Conservation (phyloP, 2,329 filamentous ascomycete species). For the Paecilomyces sp. region DNA sequence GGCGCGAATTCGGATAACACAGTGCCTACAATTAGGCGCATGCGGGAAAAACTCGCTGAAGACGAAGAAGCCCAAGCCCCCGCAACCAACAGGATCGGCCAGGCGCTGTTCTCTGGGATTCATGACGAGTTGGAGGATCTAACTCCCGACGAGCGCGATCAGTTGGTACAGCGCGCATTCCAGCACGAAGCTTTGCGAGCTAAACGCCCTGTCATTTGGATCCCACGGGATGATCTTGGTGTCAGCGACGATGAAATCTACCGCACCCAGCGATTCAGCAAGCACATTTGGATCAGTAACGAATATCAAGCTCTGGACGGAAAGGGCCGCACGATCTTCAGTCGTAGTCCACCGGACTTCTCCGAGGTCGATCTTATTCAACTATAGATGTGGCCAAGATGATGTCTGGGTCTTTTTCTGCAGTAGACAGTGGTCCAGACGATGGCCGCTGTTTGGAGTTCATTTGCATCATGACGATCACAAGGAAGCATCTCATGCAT, state of each 20-base stretch:
- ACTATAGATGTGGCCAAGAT: conserved; percentile 44
- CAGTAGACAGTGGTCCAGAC: not conserved
- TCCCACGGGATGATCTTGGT: conserved; percentile 82
- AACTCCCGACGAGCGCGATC: conserved; percentile 80
- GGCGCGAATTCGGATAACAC: conserved; percentile 25
- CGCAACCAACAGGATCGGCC: conserved; percentile 55
- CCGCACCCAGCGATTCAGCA: conserved; percentile 67
- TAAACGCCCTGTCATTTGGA: conserved; percentile 82
- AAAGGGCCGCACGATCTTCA: conserved; percentile 75
- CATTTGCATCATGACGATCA: not conserved
- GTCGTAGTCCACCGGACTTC: conserved; percentile 80
- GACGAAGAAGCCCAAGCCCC: conserved; percentile 64
- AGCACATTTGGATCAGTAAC: conserved; percentile 86
- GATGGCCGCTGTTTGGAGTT: not conserved
- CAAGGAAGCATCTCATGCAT: not conserved
- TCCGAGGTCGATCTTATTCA: conserved; percentile 81
- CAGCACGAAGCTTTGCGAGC: conserved; percentile 82
- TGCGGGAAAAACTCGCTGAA: conserved; percentile 29
- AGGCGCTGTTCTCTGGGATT: conserved; percentile 77
- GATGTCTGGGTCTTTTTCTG: not conserved
- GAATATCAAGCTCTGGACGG: conserved; percentile 82
- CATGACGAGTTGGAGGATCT: conserved; percentile 93
- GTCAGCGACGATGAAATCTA: conserved; percentile 86
- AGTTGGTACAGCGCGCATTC: conserved; percentile 79
- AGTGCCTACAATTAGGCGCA: conserved; percentile 22